phyloP scores from a whole-genome alignment of 2,329 filamentous ascomycete species.

The Pezizomycotina sp. region DNA sequence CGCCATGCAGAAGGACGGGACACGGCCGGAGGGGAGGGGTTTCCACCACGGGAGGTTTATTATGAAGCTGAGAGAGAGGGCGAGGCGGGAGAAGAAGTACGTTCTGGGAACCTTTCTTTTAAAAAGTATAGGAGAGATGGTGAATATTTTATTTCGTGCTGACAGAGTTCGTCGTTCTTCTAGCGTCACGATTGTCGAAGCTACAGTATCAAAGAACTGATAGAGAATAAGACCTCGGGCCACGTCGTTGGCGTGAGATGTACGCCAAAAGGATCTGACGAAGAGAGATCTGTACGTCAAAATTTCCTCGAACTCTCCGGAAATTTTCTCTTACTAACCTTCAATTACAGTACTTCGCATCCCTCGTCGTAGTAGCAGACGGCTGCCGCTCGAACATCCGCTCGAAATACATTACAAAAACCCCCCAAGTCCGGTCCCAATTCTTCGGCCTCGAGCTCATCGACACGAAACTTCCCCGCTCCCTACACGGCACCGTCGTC shows the following conservation, averaged over 20 bases:
- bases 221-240: constrained; percentile 50
- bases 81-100: constrained; percentile 48
- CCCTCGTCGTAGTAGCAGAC: constrained; percentile 76
- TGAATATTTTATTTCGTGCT: constrained; percentile 1
- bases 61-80: constrained; percentile 58
- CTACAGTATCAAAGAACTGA: constrained; percentile 56
- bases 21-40: constrained; percentile 52
- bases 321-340: background rate
- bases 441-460: constrained; percentile 91
- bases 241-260: constrained; percentile 60
- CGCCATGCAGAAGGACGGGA: constrained; percentile 38
- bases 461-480: constrained; percentile 61
- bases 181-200: constrained; percentile 70
- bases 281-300: constrained; percentile 27
- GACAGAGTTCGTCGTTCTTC: constrained; percentile 1
- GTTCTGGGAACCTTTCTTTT: constrained; percentile 3
- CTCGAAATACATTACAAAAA: constrained; percentile 52
- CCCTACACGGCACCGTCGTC: constrained; percentile 70
- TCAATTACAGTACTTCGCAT: constrained; percentile 55
- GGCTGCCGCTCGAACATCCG: constrained; percentile 88
- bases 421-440: constrained; percentile 59
- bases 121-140: background rate
- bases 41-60: constrained; percentile 97
- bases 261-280: constrained; percentile 19
- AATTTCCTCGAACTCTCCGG: background rate